A percentile compares a stretch with the other conserved stretches of the same genome.
These are phyloP conservation scores for Colletotrichum sp. DNA, from an alignment of 2,329 filamentous ascomycete genomes.

Conservation along the genomic window DNA sequence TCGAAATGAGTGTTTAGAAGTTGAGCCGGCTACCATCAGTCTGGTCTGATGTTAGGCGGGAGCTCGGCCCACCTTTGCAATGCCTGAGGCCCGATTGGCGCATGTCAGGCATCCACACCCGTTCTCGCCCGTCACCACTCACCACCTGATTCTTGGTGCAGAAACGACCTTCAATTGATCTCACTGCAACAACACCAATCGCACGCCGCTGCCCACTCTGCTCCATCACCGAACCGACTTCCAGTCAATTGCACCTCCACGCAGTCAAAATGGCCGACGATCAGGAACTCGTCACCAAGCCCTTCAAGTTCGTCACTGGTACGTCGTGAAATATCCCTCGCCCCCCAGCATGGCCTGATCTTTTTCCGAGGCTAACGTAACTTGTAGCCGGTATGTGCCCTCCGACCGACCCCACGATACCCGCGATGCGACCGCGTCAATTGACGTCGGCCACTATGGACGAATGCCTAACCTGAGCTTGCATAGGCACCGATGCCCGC, in stretches of 20 bases:
- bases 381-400: conserved; percentile 48
- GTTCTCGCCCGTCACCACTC: conserved; percentile 35
- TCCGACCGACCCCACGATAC: conserved; percentile 14
- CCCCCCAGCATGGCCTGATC: conserved; percentile 37
- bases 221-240: conserved; percentile 31
- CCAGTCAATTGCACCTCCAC: conserved; percentile 30
- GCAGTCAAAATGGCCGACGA: conserved; percentile 87
- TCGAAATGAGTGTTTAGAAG: conserved; percentile 22
- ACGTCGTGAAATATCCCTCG: conserved; percentile 53
- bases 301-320: conserved; percentile 99
- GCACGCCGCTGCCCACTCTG: conserved; percentile 41
- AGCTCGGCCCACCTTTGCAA: conserved; percentile 18
- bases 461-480: background rate
- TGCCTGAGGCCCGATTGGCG: conserved; percentile 37
- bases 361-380: conserved; percentile 45
- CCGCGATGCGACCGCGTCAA: conserved; percentile 33
- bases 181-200: conserved; percentile 35
- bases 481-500: conserved; percentile 94
- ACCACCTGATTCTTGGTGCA: conserved; percentile 45
- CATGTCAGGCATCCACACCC: conserved; percentile 18
- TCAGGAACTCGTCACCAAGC: conserved; percentile 85
- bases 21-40: conserved; percentile 12
- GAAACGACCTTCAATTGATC: conserved; percentile 26
- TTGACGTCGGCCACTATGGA: conserved; percentile 21
- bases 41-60: conserved; percentile 18